phyloP scores from a whole-genome alignment of 164 flowering plant species.

The Pachysandra terminalis region DNA sequence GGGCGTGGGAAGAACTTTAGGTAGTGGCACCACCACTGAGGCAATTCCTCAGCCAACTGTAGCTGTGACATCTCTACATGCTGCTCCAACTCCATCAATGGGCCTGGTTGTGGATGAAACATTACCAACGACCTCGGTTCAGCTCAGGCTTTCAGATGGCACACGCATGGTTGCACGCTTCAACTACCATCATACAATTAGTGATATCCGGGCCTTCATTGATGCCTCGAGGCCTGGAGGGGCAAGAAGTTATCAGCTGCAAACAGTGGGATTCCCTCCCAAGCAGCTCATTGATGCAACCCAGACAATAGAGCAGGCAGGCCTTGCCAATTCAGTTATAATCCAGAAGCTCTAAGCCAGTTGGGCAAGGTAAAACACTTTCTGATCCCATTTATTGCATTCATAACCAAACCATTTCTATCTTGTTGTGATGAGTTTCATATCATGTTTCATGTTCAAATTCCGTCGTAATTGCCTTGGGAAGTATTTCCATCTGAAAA shows the following conservation, averaged over 20 bases:
- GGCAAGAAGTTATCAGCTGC: slow-evolving; percentile 55
- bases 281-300: slow-evolving; percentile 60
- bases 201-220: slow-evolving; percentile 68
- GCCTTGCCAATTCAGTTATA: slow-evolving; percentile 86
- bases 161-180: slow-evolving; percentile 81
- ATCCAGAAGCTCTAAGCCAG: slow-evolving; percentile 61
- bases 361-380: not conserved
- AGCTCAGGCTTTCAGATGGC: slow-evolving; percentile 83
- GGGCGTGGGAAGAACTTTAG: slow-evolving; percentile 79
- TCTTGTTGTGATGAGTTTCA: not conserved
- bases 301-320: slow-evolving; percentile 87
- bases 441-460: too few relatives aligned
- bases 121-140: slow-evolving; percentile 73
- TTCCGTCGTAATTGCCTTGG: too few relatives aligned
- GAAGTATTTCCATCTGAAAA: too few relatives aligned
- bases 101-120: slow-evolving; percentile 61
- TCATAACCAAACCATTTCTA: not conserved
- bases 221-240: slow-evolving; percentile 77
- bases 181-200: slow-evolving; percentile 71
- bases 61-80: slow-evolving; percentile 19
- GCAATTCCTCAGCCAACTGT: slow-evolving; percentile 24
- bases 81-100: slow-evolving; percentile 43
- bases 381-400: not conserved
- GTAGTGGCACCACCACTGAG: slow-evolving; percentile 30
- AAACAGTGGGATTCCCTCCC: slow-evolving; percentile 85